Conservation (phyloP, 352 stramenopile species). For the Albugo laibachii region DNA sequence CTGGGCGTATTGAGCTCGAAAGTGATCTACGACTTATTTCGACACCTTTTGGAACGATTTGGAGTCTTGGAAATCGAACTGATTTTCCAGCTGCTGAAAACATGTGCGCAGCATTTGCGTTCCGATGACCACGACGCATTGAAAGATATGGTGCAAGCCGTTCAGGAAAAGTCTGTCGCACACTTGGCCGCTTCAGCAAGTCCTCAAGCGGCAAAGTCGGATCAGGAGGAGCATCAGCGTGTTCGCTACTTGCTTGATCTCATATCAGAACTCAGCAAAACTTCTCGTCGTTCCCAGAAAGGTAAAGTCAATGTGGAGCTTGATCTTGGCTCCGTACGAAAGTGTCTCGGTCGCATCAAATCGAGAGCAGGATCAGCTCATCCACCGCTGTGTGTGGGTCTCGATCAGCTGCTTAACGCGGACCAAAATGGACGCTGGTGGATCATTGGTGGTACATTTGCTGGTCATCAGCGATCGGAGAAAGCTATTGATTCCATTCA, state of each 20-base stretch:
- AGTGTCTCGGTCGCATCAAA: constrained; percentile 90
- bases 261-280: constrained; percentile 93
- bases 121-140: constrained; percentile 68
- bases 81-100: constrained; percentile 70
- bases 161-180: constrained; percentile 53
- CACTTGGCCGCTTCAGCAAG: constrained; percentile 13
- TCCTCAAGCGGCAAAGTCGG: constrained; percentile 7
- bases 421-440: constrained; percentile 90
- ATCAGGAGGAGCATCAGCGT: constrained; percentile 7
- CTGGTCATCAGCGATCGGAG: constrained; percentile 28
- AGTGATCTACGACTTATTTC: constrained; percentile 84
- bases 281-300: constrained; percentile 73
- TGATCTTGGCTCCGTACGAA: constrained; percentile 73
- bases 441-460: constrained; percentile 91
- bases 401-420: constrained; percentile 54
- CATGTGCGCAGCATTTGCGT: constrained; percentile 61
- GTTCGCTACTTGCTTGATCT: constrained; percentile 85
- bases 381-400: constrained; percentile 44
- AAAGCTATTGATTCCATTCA: not conserved
- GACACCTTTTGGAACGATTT: constrained; percentile 54
- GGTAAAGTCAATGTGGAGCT: constrained; percentile 14
- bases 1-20: constrained; percentile 76
- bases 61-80: constrained; percentile 66
- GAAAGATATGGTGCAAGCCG: constrained; percentile 62
- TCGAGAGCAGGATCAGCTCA: constrained; percentile 59